Base-by-base conservation (phyloP, 331 rosid species). In the Acacia pycnantha region DNA sequence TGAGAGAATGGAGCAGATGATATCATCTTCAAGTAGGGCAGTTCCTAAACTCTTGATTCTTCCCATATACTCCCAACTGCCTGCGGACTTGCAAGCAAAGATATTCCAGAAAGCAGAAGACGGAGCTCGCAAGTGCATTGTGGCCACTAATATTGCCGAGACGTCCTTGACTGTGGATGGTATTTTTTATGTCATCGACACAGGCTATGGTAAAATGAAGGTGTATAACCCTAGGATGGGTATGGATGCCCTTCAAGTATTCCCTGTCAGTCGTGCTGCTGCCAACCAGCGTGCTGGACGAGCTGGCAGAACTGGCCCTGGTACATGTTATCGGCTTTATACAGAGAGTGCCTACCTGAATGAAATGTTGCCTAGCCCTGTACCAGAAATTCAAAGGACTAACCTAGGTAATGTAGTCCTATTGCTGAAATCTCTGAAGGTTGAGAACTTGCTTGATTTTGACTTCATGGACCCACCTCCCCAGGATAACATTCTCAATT, bases 391-490 rank as follows among this genome's bases (percentile, higher is more conserved):
- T 72, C 99, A 95, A 81, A 90, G 99, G 87, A 95, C 99, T 67
- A 95, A 95, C 87, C 94, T 95, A 47, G 98, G 99, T 43, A 93
- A 95, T 76, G 98, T 95, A 71, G 99, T 95, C 61, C 86, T 95
- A 82, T 85, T 95, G 85, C 95, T 95, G 72, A 95, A 95, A 82
- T 93, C 98, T 77, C 99, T 95, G 19, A 95, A 95, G 75, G 99
- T 95, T 35, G 99, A 95, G 21, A 95, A 95, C 82, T 83, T 95
- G 51, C 92, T 95, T 33, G 98, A 95, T 82, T 95, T 95, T 76
- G 99, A 95, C 87, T 95, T 95, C 90, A 95, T 95, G 99, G 99
- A 95, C 77, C 99, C 99, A 70, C 99, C 99, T 77, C 99, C 99
- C 0, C 99, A 93, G 69, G 99, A 95, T 84, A 95, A 95, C 77